These are phyloP conservation scores for Neurospora sp. DNA, from an alignment of 495 filamentous ascomycete genomes.

Conservation along the genomic window DNA sequence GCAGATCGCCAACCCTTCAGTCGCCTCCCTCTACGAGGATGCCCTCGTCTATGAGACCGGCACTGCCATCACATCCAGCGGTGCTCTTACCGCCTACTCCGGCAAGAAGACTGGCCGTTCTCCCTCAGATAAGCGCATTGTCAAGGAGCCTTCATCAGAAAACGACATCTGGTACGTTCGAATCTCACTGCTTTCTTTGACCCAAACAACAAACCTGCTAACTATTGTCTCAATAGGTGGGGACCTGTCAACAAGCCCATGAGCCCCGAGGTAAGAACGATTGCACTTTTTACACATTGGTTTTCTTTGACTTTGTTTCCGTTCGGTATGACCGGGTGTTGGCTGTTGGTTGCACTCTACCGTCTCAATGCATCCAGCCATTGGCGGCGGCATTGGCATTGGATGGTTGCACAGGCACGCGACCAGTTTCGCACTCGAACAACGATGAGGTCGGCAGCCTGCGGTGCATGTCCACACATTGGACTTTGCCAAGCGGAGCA, in stretches of 20 bases:
- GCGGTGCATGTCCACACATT: no score
- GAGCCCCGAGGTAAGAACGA: conserved; percentile 77
- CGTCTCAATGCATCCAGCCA: neutral
- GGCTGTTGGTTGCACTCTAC: neutral
- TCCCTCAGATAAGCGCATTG: conserved; percentile 92
- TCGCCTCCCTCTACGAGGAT: conserved; percentile 96
- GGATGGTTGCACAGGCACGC: neutral
- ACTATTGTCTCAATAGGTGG: conserved; percentile 27
- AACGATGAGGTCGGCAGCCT: neutral
- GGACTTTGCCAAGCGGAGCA: neutral
- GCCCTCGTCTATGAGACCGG: conserved; percentile 97
- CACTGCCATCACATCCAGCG: conserved; percentile 89
- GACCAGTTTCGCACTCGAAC: neutral
- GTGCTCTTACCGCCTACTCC: conserved; percentile 93
- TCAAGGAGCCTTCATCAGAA: conserved; percentile 81
- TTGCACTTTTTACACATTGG: neutral
- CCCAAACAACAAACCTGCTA: neutral
- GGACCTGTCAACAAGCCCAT: conserved; percentile 97
- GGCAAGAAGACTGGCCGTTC: conserved; percentile 97
- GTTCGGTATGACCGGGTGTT: neutral
- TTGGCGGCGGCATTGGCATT: neutral
- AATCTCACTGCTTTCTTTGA: neutral
- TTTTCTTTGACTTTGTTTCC: conserved; percentile 2
- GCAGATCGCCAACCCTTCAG: conserved; percentile 80
- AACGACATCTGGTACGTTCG: conserved; percentile 88